Conservation (phyloP, 352 stramenopile species). For the Pseudoperonospora humuli region DNA sequence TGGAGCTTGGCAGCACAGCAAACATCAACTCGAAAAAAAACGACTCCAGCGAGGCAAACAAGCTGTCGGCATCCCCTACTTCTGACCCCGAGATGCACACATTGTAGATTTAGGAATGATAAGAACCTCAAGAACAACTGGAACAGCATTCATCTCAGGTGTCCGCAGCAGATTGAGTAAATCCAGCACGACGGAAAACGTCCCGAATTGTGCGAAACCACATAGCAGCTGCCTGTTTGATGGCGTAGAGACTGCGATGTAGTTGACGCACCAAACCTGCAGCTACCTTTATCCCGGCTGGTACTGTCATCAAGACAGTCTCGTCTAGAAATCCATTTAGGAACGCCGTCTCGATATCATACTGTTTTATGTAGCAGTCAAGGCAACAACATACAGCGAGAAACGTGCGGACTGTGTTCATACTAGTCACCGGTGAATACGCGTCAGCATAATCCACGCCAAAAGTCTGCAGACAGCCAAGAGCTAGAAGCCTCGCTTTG, state of each 20-base stretch:
- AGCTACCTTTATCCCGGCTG: neutral
- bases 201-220: slow-evolving; percentile 22
- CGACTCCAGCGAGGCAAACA: too few species aligned
- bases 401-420: neutral
- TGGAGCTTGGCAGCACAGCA: too few species aligned
- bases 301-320: neutral
- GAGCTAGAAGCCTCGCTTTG: neutral
- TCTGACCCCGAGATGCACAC: too few species aligned
- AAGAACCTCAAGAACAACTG: too few species aligned
- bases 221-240: slow-evolving; percentile 24
- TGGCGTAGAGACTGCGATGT: slow-evolving; percentile 21
- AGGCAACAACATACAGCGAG: neutral
- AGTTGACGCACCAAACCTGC: neutral
- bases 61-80: too few species aligned
- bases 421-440: neutral
- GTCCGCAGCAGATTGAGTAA: neutral
- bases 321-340: slow-evolving; percentile 1
- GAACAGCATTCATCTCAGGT: too few species aligned
- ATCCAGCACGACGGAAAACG: slow-evolving; percentile 4
- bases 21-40: too few species aligned
- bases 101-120: too few species aligned
- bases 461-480: neutral
- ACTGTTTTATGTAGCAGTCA: neutral
- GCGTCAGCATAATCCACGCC: neutral
- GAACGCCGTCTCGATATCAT: slow-evolving; percentile 1